Evolutionary conservation across 306 rosid genomes (phyloP).

Genomic region (Geum urbanum): DNA sequence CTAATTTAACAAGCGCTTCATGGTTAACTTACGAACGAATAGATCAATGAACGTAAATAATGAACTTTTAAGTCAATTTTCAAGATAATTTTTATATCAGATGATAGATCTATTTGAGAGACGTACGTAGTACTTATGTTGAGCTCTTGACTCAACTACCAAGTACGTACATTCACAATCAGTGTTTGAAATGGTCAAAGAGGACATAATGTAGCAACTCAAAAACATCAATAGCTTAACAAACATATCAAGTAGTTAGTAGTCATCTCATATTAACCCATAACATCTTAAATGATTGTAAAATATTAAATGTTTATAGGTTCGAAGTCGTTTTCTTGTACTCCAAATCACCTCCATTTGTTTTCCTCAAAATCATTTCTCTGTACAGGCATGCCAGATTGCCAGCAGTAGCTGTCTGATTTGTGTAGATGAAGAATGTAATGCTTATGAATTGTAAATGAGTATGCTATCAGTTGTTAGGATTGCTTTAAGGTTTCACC

Average conservation of each 20-base stretch:
- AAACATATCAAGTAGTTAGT: neutral
- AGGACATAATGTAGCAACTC: neutral
- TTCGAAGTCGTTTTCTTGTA: neutral
- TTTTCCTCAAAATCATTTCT: neutral
- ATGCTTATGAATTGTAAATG: neutral
- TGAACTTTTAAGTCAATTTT: too few species aligned
- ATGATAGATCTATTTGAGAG: too few species aligned
- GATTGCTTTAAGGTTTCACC: constrained; percentile 20
- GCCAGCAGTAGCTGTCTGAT: constrained; percentile 12
- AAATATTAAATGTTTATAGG: neutral
- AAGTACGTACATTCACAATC: too few species aligned
- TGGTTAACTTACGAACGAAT: too few species aligned
- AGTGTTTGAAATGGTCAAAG: neutral
- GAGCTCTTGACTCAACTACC: too few species aligned
- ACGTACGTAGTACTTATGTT: too few species aligned
- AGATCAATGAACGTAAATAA: too few species aligned
- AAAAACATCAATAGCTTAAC: neutral
- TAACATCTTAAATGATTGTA: neutral
- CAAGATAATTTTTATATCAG: too few species aligned
- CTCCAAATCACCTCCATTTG: neutral
- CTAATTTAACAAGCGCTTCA: too few species aligned
- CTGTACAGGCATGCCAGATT: neutral
- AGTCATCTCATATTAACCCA: neutral
- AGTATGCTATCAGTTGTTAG: neutral
- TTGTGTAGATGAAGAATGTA: constrained; percentile 6